Base-by-base conservation (phyloP, 2,329 filamentous ascomycete species). In the Zymoseptoria crescenta region DNA sequence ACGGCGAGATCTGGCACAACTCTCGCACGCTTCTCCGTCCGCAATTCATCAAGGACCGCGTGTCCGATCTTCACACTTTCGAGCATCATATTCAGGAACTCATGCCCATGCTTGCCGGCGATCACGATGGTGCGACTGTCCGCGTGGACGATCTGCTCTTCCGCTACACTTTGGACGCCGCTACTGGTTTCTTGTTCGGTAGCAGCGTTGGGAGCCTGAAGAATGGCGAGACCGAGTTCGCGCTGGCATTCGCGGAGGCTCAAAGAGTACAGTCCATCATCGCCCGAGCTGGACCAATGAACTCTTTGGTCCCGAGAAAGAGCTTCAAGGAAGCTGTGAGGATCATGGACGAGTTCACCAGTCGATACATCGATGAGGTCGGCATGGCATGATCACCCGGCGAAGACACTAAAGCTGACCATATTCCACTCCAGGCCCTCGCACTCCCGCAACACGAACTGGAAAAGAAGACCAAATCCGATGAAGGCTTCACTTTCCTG, bases 141-240 rank as follows among this genome's bases (percentile, higher is more conserved):
- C 84, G 95, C 67, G 83, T 93, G 8, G 82, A 84, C 64, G 84
- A 91, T 61, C 78, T 96, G 57, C 87, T 96, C 75, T 95, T 91
- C 77, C 81, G 89, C n/a, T 87, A 87, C 69, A 92, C 91, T 0
- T 80, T 96, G 28, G 92, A 96, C 73, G 86, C 89, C 7, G 85
- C 89, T 1, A 96, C 91, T 0, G 88, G 95, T 67, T 96, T 96
- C 71, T 76, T 96, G 28, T 82, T 96, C 2, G 92, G 92, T 3
- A 79, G 85, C 61, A 88, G 88, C 62, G 87, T 92, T 20, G 83
- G 82, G 52, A 85, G 81, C 65, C 65, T 80, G n/a, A 61, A 73
- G 7, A 83, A 83, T 58, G 83, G 80, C 2, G 80, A 78, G 55
- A 83, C 83, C 55, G 79, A 82, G 19, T 96, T 96, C 69, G 89